Percentiles rank a stretch among this genome's conserved stretches.
phyloP scores from a whole-genome alignment of 1,139 yeast genomes.

The Suhomyces guaymorum region DNA sequence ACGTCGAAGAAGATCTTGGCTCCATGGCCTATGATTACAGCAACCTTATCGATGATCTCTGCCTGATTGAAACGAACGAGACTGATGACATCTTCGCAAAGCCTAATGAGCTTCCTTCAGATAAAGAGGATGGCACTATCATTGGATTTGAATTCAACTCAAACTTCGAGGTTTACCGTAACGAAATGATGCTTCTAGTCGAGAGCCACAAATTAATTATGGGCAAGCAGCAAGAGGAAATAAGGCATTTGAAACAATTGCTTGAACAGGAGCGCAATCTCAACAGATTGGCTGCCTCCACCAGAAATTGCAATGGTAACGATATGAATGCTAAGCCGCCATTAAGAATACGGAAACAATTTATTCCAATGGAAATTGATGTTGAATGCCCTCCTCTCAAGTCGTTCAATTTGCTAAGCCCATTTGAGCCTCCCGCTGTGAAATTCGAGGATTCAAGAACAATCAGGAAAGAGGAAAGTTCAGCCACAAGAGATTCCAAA shows the following conservation, averaged over 20 bases:
- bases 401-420: slow-evolving; percentile 18
- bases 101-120: no score
- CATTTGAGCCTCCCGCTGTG: slow-evolving; percentile 15
- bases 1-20: no score
- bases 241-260: slow-evolving; percentile 26
- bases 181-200: slow-evolving; percentile 30
- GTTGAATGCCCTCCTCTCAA: slow-evolving; percentile 2
- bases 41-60: no score
- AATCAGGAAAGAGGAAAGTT: no score
- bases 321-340: no score
- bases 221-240: slow-evolving; percentile 32
- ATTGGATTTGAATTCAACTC: slow-evolving; percentile 8
- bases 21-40: no score
- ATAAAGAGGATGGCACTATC: no score
- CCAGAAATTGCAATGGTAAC: not conserved
- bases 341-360: slow-evolving; percentile 17
- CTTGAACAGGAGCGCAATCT: slow-evolving; percentile 25
- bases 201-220: slow-evolving; percentile 28
- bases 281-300: not conserved
- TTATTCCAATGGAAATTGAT: slow-evolving; percentile 24
- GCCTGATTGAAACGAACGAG: no score
- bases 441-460: no score
- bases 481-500: no score
- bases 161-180: slow-evolving; percentile 17
- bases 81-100: no score